Conservation (phyloP, 192 early-diverging fungal genomes). For the Mortierella hygrophila region DNA sequence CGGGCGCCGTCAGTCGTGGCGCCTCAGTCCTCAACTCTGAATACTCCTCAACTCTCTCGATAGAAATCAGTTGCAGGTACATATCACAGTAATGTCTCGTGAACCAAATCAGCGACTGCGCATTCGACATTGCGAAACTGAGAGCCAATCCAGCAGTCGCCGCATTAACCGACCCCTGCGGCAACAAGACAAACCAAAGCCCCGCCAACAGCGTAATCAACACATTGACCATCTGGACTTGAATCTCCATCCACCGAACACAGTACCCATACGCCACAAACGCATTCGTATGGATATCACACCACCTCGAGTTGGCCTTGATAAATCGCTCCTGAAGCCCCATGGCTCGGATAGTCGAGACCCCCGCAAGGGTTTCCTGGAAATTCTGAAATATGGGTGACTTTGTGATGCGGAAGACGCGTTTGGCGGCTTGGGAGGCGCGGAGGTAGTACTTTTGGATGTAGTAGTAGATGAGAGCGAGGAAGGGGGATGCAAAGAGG, state of each 20-base stretch:
- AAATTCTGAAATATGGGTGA: conserved; percentile 76
- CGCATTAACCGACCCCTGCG: conserved; percentile 71
- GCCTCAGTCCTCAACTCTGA: conserved; percentile 49
- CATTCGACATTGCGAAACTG: conserved; percentile 77
- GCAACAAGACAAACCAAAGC: conserved; percentile 62
- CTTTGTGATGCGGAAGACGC: conserved; percentile 75
- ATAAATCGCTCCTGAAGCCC: conserved; percentile 66
- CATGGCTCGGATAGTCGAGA: conserved; percentile 67
- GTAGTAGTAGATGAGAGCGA: conserved; percentile 36
- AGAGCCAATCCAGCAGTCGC: conserved; percentile 77
- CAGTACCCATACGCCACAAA: conserved; percentile 14
- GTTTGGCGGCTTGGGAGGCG: conserved; percentile 73
- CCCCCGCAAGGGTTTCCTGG: conserved; percentile 64
- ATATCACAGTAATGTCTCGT: conserved; percentile 87
- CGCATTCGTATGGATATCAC: conserved; percentile 11
- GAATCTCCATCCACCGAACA: conserved; percentile 31
- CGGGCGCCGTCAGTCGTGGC: conserved; percentile 8
- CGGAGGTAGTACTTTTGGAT: conserved; percentile 66
- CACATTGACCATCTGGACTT: conserved; percentile 43
- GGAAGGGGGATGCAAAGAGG: conserved; percentile 19
- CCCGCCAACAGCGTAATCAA: conserved; percentile 3
- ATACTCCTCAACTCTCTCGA: conserved; percentile 42
- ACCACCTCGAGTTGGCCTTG: conserved; percentile 52
- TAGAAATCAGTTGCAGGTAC: conserved; percentile 26
- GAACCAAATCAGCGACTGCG: conserved; percentile 86